phyloP scores from a whole-genome alignment of 1,139 yeast species.

The Candida smagusa region DNA sequence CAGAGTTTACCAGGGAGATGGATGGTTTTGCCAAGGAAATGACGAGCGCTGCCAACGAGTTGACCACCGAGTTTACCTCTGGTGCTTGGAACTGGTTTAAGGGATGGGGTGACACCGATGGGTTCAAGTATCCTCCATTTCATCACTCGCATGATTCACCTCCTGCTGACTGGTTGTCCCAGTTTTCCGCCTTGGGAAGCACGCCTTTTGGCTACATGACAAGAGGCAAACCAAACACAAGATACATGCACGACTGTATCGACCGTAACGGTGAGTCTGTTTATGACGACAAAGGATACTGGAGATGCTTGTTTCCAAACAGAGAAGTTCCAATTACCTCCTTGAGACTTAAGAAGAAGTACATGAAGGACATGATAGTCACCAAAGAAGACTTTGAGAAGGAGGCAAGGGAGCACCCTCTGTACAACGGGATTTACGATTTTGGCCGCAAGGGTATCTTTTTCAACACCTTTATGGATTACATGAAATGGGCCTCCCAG shows the following conservation, averaged over 20 bases:
- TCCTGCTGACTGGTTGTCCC: not conserved
- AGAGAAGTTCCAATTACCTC: constrained; percentile 37
- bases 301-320: constrained; percentile 85
- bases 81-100: not conserved
- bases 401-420: constrained; percentile 15
- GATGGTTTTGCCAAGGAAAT: not conserved
- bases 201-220: constrained; percentile 52
- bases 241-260: constrained; percentile 61
- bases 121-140: not conserved
- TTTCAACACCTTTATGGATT: constrained; percentile 63
- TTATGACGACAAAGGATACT: constrained; percentile 79
- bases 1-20: not conserved
- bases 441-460: constrained; percentile 39
- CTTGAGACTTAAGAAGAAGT: constrained; percentile 27
- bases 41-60: not conserved
- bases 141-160: not conserved
- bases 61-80: not conserved
- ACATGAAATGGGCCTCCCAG: constrained; percentile 56
- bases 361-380: constrained; percentile 30
- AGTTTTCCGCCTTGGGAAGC: constrained; percentile 1
- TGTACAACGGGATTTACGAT: constrained; percentile 24
- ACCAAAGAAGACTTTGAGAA: constrained; percentile 49
- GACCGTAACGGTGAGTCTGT: constrained; percentile 63
- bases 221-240: constrained; percentile 59
- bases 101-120: not conserved